phyloP scores from a whole-genome alignment of 371 early-diverging fungal genomes.

The Chytridium lagenaria region DNA sequence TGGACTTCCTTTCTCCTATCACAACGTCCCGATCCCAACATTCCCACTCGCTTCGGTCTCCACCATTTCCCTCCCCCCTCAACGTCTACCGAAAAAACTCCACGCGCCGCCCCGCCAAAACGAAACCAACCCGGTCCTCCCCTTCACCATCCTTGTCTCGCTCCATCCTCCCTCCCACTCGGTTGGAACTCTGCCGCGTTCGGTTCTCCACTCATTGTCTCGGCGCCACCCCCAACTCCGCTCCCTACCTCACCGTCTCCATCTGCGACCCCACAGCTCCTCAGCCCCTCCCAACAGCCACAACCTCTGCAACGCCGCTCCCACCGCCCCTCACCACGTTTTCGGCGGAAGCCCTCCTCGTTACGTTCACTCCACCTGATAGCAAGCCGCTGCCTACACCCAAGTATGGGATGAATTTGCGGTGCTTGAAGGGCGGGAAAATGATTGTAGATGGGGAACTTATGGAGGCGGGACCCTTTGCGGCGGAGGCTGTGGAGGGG shows the following conservation, averaged over 20 bases:
- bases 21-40: not conserved
- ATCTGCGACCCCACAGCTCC: too few species aligned
- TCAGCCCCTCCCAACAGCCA: too few species aligned
- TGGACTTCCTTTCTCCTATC: not conserved
- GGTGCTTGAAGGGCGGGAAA: not conserved
- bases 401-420: conserved; percentile 5
- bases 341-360: not conserved
- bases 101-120: not conserved
- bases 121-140: conserved; percentile 22
- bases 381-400: not conserved
- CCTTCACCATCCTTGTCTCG: conserved; percentile 12
- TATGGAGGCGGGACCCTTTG: conserved; percentile 22
- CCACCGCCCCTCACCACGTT: too few species aligned
- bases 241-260: too few species aligned
- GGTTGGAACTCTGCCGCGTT: not conserved
- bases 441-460: conserved; percentile 9
- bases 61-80: not conserved
- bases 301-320: too few species aligned
- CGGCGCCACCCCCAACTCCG: not conserved
- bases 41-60: not conserved
- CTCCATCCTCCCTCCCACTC: conserved; percentile 8
- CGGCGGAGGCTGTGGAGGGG: conserved; percentile 2
- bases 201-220: not conserved
- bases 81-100: not conserved
- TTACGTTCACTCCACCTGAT: not conserved